Base-by-base conservation (phyloP, 805 yeast species). In the Starmerella davenportii region DNA sequence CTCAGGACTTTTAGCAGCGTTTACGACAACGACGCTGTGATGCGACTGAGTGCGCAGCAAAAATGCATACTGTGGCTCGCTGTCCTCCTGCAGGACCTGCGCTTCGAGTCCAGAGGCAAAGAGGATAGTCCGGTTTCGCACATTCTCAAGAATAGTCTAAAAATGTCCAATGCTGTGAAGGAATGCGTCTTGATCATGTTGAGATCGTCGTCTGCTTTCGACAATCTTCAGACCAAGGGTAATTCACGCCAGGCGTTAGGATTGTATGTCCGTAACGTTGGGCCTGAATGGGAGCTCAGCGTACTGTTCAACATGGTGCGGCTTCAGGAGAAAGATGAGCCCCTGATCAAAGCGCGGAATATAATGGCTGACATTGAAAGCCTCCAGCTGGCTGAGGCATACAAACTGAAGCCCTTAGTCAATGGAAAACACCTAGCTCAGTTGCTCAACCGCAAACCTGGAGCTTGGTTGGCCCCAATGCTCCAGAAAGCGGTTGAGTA, bases 381-480 rank as follows among this genome's bases (percentile, higher is more conserved):
- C 16, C 11, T 7, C 9, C 5, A 29, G 9, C 59, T 79, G 36
- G 50, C 46, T 2, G 52, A 63, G 2, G 73, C 68, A 0, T 64
- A 70, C 50, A 53, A 50, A 0, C 43, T 77, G 40, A 78, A 72
- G 50, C 79, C 87, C 1, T 46, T 80, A 5, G 56, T 85, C 11
- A 82, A 80, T 35, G 66, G 98, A 14, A 81, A 79, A 48, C 68
- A 70, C 34, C 56, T 87, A 34, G 60, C 68, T 37, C 57, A 61
- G 32, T 56, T 62, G 17, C 56, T 79, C 18, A 41, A 35, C 7
- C 61, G 63, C 39, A 78, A 76, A 51, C 80, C 87, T 0, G 35
- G 35, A 5, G 84, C 85, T 4, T 84, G 95, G 95, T 64, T 87
- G 68, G 64, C 70, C 7, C 57, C 57, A 7, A 57, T 74, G 7